phyloP scores from a whole-genome alignment of 768 basidiomycete genomes.

The Leccinellum rugosiceps region DNA sequence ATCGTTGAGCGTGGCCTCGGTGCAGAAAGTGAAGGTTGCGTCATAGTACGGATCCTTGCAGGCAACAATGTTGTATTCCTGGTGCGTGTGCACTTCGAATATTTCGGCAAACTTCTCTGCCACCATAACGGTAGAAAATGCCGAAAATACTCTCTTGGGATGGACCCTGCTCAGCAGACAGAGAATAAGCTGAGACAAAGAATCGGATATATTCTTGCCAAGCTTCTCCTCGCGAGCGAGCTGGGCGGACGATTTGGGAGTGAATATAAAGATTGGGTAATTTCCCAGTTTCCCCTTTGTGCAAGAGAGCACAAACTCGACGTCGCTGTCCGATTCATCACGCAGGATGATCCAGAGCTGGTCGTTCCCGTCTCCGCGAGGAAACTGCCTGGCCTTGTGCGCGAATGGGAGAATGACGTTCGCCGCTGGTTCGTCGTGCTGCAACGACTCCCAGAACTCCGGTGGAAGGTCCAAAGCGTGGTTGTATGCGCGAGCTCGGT shows the following conservation, averaged over 20 bases:
- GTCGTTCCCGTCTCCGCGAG: not conserved
- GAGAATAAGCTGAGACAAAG: constrained; percentile 41
- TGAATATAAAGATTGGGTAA: constrained; percentile 68
- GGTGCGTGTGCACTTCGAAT: constrained; percentile 39
- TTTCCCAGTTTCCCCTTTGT: constrained; percentile 52
- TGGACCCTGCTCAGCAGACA: constrained; percentile 37
- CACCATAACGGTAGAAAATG: constrained; percentile 55
- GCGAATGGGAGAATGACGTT: constrained; percentile 44
- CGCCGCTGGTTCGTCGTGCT: constrained; percentile 30
- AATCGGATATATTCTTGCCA: constrained; percentile 33
- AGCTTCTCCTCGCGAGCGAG: constrained; percentile 27
- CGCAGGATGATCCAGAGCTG: constrained; percentile 34
- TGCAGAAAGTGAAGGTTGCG: constrained; percentile 57
- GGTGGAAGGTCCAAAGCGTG: constrained; percentile 16
- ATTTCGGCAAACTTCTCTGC: constrained; percentile 42
- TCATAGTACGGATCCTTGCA: constrained; percentile 53
- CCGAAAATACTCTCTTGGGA: constrained; percentile 53
- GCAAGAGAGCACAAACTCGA: constrained; percentile 52
- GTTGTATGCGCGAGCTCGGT: constrained; percentile 1
- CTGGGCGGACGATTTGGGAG: constrained; percentile 36
- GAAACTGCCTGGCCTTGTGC: constrained; percentile 19
- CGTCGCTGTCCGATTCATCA: constrained; percentile 6
- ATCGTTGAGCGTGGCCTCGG: constrained; percentile 36
- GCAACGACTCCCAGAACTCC: constrained; percentile 30
- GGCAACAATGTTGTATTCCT: constrained; percentile 19